A percentile compares a stretch with the other conserved stretches of the same genome.
Evolutionary conservation across 352 stramenopile genomes (phyloP).

Genomic region (Stramenopiles sp.): DNA sequence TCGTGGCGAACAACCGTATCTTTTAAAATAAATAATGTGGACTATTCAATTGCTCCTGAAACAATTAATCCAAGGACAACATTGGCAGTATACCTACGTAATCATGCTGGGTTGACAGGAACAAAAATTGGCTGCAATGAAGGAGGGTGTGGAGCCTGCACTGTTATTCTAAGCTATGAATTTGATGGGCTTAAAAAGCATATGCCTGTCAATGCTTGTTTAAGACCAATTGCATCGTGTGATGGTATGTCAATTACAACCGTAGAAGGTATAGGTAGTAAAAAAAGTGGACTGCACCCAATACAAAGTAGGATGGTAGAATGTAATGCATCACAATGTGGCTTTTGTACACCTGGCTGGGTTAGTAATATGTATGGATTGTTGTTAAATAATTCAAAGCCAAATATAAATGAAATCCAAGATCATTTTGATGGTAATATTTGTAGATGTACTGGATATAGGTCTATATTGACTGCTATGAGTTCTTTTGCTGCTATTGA

Average conservation of each 20-base stretch:
- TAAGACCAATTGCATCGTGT: constrained; percentile 42
- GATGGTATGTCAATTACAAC: constrained; percentile 56
- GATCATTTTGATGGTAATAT: constrained; percentile 83
- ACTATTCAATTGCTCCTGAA: too few relatives aligned
- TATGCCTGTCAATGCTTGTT: constrained; percentile 57
- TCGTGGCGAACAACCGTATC: too few relatives aligned
- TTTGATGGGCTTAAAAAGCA: too few relatives aligned
- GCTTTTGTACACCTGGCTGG: constrained; percentile 66
- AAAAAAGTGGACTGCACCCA: constrained; percentile 36
- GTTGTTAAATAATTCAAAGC: constrained; percentile 30
- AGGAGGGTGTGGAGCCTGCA: constrained; percentile 84
- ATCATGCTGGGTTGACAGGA: constrained; percentile 33
- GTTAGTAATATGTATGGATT: constrained; percentile 47
- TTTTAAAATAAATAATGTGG: too few relatives aligned
- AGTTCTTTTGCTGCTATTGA: background rate
- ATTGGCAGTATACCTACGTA: constrained; percentile 41
- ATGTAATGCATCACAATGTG: constrained; percentile 77
- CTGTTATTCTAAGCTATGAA: constrained; percentile 54
- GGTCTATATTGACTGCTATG: constrained; percentile 28
- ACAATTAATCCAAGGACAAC: too few relatives aligned
- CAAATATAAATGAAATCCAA: constrained; percentile 62
- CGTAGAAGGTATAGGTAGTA: constrained; percentile 43
- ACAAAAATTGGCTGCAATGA: constrained; percentile 75
- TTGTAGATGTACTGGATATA: constrained; percentile 72
- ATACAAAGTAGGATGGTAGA: constrained; percentile 67